These are phyloP conservation scores for Oropetium thomaeum DNA, from an alignment of 176 grass and related monocot genomes.

Conservation along the genomic window DNA sequence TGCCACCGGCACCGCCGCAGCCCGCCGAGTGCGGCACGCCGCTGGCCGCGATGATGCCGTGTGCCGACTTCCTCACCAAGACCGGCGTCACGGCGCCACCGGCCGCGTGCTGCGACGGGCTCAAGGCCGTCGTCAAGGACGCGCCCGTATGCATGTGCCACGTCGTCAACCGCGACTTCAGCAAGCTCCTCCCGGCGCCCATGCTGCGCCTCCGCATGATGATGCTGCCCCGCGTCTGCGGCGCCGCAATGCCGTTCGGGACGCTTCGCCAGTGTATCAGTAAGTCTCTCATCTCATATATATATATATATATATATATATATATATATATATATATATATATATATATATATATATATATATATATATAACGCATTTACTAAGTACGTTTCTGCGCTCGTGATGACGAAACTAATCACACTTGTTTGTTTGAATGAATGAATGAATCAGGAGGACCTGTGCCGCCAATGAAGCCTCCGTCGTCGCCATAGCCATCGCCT, in stretches of 20 bases:
- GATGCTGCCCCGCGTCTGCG: neutral
- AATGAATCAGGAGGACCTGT: neutral
- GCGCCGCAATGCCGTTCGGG: neutral
- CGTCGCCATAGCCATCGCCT: neutral
- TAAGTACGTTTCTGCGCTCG: too few relatives aligned
- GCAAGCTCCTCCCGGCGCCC: neutral
- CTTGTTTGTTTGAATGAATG: too few relatives aligned
- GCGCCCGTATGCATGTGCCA: slow-evolving; percentile 4
- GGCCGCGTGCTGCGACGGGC: neutral
- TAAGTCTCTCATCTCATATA: neutral
- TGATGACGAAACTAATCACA: neutral
- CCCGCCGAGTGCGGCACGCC: slow-evolving; percentile 8
- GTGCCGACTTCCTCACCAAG: slow-evolving; percentile 1
- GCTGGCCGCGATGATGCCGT: neutral
- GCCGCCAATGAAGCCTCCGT: neutral
- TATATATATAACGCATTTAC: too few relatives aligned
- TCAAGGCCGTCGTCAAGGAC: neutral
- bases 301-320: too few relatives aligned
- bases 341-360: too few relatives aligned
- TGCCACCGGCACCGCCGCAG: neutral
- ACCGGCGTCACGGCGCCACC: neutral
- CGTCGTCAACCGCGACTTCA: neutral
- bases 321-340: too few relatives aligned
- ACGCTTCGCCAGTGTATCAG: neutral
- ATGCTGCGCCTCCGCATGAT: neutral